These are phyloP conservation scores for Plasmodium coatneyi DNA, from an alignment of 169 alveolate species.

Conservation along the genomic window DNA sequence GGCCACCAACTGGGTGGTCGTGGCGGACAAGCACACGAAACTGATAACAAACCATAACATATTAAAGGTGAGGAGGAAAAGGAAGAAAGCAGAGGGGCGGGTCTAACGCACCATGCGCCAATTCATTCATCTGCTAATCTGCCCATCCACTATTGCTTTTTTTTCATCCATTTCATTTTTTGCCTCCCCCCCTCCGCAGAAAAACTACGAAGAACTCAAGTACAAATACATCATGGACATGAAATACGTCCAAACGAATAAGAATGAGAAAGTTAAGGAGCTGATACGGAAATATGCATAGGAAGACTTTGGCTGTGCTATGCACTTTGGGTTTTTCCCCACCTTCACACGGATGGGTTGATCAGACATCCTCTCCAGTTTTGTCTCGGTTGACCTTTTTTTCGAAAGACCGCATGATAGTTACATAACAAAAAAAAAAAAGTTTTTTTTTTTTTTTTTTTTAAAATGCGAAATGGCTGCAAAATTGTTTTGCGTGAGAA, in stretches of 20 bases:
- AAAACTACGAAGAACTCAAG: slow-evolving; percentile 65
- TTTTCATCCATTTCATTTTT: not conserved
- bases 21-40: slow-evolving; percentile 61
- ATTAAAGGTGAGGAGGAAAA: slow-evolving; percentile 26
- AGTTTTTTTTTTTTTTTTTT: no score
- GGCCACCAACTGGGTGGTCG: slow-evolving; percentile 59
- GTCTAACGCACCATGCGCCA: not conserved
- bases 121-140: not conserved
- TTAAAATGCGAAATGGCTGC: not conserved
- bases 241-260: slow-evolving; percentile 49
- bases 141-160: not conserved
- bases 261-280: slow-evolving; percentile 57
- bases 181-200: not conserved
- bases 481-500: not conserved
- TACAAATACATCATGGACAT: slow-evolving; percentile 62
- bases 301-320: not conserved
- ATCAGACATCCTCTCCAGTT: not conserved
- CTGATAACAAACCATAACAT: slow-evolving; percentile 52
- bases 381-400: not conserved
- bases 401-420: not conserved
- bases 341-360: not conserved
- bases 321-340: not conserved
- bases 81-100: not conserved
- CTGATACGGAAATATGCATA: slow-evolving; percentile 39
- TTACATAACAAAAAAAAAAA: no score